These are phyloP conservation scores for Mrakia hoshinonis DNA, from an alignment of 768 basidiomycete genomes.

Conservation along the genomic window DNA sequence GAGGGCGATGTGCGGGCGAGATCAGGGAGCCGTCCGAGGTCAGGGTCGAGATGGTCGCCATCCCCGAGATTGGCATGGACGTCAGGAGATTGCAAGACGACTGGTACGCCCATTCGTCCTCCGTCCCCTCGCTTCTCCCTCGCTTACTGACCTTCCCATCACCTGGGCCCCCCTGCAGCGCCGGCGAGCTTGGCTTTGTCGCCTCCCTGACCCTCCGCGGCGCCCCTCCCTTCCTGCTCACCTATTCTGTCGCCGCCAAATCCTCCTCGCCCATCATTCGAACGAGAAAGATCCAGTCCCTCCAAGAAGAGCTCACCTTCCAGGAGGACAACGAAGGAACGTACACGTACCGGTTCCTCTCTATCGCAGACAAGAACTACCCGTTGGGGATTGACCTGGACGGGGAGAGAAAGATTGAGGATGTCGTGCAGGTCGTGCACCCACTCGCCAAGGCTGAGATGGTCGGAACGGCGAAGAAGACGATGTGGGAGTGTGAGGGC, in stretches of 20 bases:
- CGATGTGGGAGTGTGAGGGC: constrained; percentile 3
- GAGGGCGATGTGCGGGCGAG: constrained; percentile 20
- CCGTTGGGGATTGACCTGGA: constrained; percentile 57
- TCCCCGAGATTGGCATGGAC: constrained; percentile 12
- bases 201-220: constrained; percentile 79
- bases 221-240: constrained; percentile 76
- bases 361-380: constrained; percentile 78
- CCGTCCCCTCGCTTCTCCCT: background rate
- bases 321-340: constrained; percentile 83
- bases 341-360: constrained; percentile 71
- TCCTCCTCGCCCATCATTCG: background rate
- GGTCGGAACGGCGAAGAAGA: constrained; percentile 32
- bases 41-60: constrained; percentile 6
- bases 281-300: constrained; percentile 53
- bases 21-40: constrained; percentile 28
- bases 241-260: constrained; percentile 52
- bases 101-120: background rate
- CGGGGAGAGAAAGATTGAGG: background rate
- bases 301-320: constrained; percentile 64
- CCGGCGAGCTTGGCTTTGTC: constrained; percentile 73
- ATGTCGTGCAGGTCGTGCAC: constrained; percentile 61
- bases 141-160: background rate
- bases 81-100: constrained; percentile 23
- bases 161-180: constrained; percentile 31
- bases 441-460: constrained; percentile 76